Evolutionary conservation across 2,329 filamentous ascomycete species (phyloP).

Genomic region (Samsoniella hepiali): DNA sequence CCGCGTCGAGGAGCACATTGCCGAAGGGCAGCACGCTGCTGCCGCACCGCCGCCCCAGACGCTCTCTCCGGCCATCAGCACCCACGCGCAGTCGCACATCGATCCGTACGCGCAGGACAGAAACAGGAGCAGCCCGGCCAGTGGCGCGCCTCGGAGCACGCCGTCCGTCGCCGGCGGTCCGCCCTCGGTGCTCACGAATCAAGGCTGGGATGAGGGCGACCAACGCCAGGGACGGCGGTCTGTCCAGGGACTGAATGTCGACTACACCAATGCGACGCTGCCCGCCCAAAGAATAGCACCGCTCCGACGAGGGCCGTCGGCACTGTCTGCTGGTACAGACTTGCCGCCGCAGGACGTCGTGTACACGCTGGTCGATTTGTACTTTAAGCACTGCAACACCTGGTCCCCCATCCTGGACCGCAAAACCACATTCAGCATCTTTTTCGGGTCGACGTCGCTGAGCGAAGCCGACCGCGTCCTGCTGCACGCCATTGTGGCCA

Average conservation of each 20-base stretch:
- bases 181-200: conserved; percentile 5
- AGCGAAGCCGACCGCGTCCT: conserved; percentile 39
- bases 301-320: conserved; percentile 27
- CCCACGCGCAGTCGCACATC: conserved; percentile 33
- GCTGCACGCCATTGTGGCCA: conserved; percentile 43
- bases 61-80: conserved; percentile 35
- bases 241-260: neutral
- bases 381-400: conserved; percentile 62
- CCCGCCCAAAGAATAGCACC: conserved; percentile 9
- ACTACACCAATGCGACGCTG: conserved; percentile 6
- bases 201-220: conserved; percentile 15
- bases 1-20: conserved; percentile 42
- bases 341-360: conserved; percentile 59
- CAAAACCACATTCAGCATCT: conserved; percentile 38
- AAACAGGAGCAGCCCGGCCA: conserved; percentile 24
- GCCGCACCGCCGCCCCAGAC: conserved; percentile 21
- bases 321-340: conserved; percentile 41
- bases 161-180: conserved; percentile 17
- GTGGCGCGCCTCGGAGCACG: neutral
- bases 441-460: conserved; percentile 41
- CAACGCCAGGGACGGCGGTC: conserved; percentile 7
- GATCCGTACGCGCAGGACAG: conserved; percentile 27
- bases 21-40: conserved; percentile 28
- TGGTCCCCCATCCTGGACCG: conserved; percentile 50
- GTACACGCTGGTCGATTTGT: conserved; percentile 58